Percentiles rank a stretch among this genome's conserved stretches.
phyloP scores from a whole-genome alignment of 2,329 filamentous ascomycete genomes.

The Diaporthe sp. region DNA sequence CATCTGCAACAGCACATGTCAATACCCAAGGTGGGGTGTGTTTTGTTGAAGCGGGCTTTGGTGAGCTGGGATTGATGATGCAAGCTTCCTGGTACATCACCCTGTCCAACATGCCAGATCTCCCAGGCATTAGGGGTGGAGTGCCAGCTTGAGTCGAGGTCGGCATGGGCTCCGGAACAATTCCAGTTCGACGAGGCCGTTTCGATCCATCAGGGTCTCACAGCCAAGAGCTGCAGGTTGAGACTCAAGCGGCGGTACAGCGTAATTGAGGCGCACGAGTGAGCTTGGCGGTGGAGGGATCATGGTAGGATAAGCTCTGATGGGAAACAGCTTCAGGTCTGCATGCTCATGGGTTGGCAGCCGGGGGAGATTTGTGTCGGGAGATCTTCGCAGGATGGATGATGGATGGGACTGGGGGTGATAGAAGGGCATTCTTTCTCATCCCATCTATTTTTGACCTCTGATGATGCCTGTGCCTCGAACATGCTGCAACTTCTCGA shows the following conservation, averaged over 20 bases:
- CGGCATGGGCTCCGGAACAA: conserved; percentile 16
- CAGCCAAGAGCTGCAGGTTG: conserved; percentile 31
- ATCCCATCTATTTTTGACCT: conserved; percentile 22
- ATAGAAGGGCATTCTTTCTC: background rate
- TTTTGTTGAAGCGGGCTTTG: conserved; percentile 8
- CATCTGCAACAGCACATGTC: conserved; percentile 28
- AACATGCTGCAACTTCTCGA: background rate
- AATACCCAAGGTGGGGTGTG: conserved; percentile 3
- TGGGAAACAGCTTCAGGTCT: conserved; percentile 23
- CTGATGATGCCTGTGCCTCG: background rate
- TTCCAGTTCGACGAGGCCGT: conserved; percentile 25
- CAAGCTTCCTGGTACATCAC: background rate
- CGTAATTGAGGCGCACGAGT: conserved; percentile 23
- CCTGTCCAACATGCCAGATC: conserved; percentile 10
- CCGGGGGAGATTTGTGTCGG: conserved; percentile 12
- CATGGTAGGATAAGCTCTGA: background rate
- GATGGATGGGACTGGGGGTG: background rate
- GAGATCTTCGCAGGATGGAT: conserved; percentile 29
- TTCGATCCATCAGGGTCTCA: conserved; percentile 29
- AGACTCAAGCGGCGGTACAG: conserved; percentile 17
- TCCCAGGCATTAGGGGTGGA: background rate
- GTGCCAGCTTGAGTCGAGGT: conserved; percentile 11
- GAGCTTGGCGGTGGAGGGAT: conserved; percentile 25
- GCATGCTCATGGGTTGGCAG: conserved; percentile 9
- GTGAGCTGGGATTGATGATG: background rate